Conservation (phyloP, 805 yeast species). For the Yarrowia porcina region DNA sequence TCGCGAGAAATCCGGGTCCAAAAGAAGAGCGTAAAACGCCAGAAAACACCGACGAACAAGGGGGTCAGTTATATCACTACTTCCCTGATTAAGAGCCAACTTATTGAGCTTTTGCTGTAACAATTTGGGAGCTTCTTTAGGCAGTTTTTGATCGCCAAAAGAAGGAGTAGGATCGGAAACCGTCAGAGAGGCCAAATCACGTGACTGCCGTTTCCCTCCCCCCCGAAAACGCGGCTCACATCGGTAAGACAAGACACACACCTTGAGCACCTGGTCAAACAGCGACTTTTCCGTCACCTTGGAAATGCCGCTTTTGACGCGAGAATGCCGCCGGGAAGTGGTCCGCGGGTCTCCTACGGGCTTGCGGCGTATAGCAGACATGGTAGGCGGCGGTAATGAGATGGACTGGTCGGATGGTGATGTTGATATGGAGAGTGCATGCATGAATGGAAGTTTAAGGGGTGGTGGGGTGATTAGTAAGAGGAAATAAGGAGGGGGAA, state of each 20-base stretch:
- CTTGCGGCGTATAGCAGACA: slow-evolving; percentile 19
- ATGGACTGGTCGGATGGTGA: not conserved
- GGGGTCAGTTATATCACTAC: slow-evolving; percentile 40
- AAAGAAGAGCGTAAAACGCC: slow-evolving; percentile 59
- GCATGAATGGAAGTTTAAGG: not conserved
- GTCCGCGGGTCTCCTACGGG: slow-evolving; percentile 17
- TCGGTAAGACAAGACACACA: slow-evolving; percentile 10
- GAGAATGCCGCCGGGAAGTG: not conserved
- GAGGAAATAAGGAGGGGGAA: not conserved
- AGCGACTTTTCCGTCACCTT: slow-evolving; percentile 9
- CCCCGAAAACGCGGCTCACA: slow-evolving; percentile 21
- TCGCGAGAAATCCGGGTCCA: slow-evolving; percentile 47
- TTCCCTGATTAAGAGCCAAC: slow-evolving; percentile 36
- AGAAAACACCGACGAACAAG: slow-evolving; percentile 56
- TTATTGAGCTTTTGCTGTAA: slow-evolving; percentile 38
- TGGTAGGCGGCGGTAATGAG: not conserved
- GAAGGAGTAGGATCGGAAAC: slow-evolving; percentile 29
- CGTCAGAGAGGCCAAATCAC: not conserved
- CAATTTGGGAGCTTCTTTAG: slow-evolving; percentile 36
- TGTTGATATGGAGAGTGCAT: slow-evolving; percentile 30
- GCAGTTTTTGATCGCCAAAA: slow-evolving; percentile 34
- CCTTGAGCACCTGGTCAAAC: slow-evolving; percentile 24
- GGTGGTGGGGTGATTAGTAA: not conserved
- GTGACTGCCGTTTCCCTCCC: slow-evolving; percentile 26
- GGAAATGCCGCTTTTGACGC: not conserved